phyloP scores from a whole-genome alignment of 768 basidiomycete species.

The Dendrothele bispora region DNA sequence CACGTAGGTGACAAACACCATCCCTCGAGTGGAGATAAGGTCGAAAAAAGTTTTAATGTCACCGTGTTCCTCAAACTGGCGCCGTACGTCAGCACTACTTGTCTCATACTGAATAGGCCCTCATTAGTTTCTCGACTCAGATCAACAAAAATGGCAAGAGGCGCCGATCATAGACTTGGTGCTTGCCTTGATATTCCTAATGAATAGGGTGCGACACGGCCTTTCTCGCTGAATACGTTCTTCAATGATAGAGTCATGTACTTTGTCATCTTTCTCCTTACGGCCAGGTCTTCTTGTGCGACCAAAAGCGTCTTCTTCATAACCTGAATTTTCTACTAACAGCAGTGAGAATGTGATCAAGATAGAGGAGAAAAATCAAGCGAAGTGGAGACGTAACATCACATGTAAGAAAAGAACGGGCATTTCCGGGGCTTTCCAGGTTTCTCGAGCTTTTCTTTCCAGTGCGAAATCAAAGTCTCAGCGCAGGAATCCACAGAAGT shows the following conservation, averaged over 20 bases:
- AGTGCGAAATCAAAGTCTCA: too few relatives aligned
- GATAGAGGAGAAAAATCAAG: constrained; percentile 39
- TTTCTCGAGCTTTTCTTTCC: constrained; percentile 6
- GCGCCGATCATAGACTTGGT: constrained; percentile 2
- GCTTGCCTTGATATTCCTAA: constrained; percentile 97
- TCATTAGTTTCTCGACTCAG: constrained; percentile 4
- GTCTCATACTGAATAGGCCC: constrained; percentile 72
- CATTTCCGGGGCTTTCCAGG: constrained; percentile 24
- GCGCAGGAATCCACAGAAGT: too few relatives aligned
- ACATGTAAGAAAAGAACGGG: constrained; percentile 27
- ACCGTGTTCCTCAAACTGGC: constrained; percentile 88
- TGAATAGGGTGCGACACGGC: constrained; percentile 94
- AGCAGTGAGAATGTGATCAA: constrained; percentile 45
- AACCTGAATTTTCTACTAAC: constrained; percentile 59
- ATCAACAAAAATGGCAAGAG: background rate
- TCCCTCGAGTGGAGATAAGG: constrained; percentile 90
- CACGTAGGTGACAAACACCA: constrained; percentile 99
- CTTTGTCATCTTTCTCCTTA: constrained; percentile 85
- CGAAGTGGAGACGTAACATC: constrained; percentile 47
- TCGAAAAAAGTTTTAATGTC: constrained; percentile 98
- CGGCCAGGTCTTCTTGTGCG: constrained; percentile 47
- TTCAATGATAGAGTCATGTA: constrained; percentile 90
- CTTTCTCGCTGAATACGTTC: constrained; percentile 92
- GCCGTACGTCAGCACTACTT: constrained; percentile 79
- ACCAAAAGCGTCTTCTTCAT: constrained; percentile 49